Evolutionary conservation across 768 basidiomycete species (phyloP).

Genomic region (Rhizopogon vinicolor): DNA sequence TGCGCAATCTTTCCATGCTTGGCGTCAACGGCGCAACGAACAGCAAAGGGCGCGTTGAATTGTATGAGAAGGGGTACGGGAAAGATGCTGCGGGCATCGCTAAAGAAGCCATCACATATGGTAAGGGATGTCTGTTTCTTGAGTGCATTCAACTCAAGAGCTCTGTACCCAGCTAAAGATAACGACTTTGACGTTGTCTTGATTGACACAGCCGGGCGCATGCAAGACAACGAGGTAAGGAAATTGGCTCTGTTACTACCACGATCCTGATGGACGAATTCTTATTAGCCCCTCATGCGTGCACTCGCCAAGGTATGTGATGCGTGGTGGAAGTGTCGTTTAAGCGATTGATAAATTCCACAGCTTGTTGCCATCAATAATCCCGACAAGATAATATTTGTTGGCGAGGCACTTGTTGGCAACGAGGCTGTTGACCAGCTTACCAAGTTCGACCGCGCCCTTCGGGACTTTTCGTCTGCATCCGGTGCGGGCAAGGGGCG

Average conservation of each 20-base stretch:
- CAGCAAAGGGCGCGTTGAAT: constrained; percentile 78
- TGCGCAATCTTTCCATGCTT: constrained; percentile 88
- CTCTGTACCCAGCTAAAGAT: constrained; percentile 58
- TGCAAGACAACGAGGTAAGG: constrained; percentile 97
- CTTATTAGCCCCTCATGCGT: constrained; percentile 83
- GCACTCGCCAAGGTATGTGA: constrained; percentile 84
- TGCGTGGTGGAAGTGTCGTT: neutral
- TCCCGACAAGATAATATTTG: constrained; percentile 97
- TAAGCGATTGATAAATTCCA: neutral
- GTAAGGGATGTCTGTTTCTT: constrained; percentile 35
- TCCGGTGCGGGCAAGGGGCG: constrained; percentile 61
- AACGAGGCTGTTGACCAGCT: constrained; percentile 99
- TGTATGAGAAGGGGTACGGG: constrained; percentile 95
- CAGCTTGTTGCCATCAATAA: constrained; percentile 90
- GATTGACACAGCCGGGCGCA: constrained; percentile 96
- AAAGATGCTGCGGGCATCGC: constrained; percentile 99
- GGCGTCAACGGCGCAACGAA: constrained; percentile 61
- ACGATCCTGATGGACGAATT: constrained; percentile 4
- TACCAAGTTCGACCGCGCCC: constrained; percentile 91
- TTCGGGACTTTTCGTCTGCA: constrained; percentile 86
- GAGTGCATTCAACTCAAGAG: constrained; percentile 3
- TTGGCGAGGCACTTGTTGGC: constrained; percentile 96
- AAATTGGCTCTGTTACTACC: neutral
- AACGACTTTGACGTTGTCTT: constrained; percentile 94
- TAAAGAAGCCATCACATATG: constrained; percentile 89